Evolutionary conservation across 2,329 filamentous ascomycete genomes (phyloP).

Genomic region (Stenocarpella maydis): DNA sequence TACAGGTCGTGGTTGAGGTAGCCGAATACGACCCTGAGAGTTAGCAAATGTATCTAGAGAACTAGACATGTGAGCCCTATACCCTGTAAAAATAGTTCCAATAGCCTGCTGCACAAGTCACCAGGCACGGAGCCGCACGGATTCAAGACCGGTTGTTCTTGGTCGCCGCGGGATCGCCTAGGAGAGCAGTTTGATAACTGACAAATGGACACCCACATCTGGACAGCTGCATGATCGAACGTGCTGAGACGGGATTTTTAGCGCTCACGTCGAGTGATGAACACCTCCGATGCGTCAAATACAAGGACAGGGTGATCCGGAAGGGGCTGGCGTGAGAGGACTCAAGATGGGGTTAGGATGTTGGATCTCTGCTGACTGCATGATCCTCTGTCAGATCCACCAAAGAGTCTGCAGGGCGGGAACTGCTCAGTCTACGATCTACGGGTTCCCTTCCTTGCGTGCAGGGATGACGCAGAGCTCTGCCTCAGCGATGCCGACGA

Average conservation of each 20-base stretch:
- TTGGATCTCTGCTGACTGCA: conserved; percentile 31
- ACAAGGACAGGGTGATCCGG: background rate
- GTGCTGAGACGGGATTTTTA: background rate
- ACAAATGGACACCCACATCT: background rate
- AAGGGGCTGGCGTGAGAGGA: background rate
- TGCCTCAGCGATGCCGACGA: conserved; percentile 4
- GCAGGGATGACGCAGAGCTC: conserved; percentile 4
- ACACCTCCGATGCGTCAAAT: background rate
- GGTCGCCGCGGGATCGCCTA: background rate
- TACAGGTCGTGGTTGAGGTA: background rate
- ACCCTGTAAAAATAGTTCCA: background rate
- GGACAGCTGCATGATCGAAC: background rate
- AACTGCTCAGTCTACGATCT: background rate
- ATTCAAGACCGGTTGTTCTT: background rate
- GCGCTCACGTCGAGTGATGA: background rate
- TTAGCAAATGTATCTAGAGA: background rate
- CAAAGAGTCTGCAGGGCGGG: conserved; percentile 13
- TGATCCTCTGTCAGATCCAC: conserved; percentile 26
- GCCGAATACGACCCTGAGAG: conserved; percentile 10
- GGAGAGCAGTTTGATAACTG: background rate
- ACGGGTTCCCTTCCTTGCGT: background rate
- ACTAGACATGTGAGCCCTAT: background rate
- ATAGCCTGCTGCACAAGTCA: background rate
- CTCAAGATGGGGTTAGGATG: background rate
- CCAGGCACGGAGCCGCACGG: background rate